Base-by-base conservation (phyloP, 1,284 basidiomycete genomes). In the Leccinum olivaceoglutinosum region DNA sequence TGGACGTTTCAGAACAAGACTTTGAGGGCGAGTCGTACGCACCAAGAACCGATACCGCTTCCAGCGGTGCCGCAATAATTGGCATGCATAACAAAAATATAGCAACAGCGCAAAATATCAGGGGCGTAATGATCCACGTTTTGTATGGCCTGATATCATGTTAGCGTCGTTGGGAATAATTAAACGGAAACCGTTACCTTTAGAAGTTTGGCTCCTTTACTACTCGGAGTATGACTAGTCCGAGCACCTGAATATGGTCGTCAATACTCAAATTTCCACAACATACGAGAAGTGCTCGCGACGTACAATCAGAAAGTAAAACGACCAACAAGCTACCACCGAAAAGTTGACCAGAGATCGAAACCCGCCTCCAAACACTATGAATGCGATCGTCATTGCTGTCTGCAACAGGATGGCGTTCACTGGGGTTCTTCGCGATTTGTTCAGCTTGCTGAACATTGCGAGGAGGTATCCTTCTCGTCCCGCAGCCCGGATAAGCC, bases 31-130 rank as follows among this genome's bases (percentile, higher is more conserved):
- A 25, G 25, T 25, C 25, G 3, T 29, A 78, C 85, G 66, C 68
- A 95, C 94, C 87, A 64, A 96, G 82, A 2, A 94, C 94, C 2
- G 93, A 88, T 4, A 92, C 75, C 0, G 94, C 94, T 75, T 98
- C 92, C 29, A 90, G 76, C 1, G 96, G 97, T 14, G 96, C 95
- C 2, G 94, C 94, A 64, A 97, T 91, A 60, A 97, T 84, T 3
- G 96, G 96, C 93, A 99, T 98, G 69, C 92, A 89, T 5, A 99
- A 79, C 60, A 99, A 80, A 78, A 98, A 98, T 64, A 97, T 78
- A 2, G 95, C 93, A 21, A 96, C 89, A 87, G 85, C 88, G 68
- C 95, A 96, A 76, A 99, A 99, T 5, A 84, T 86, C 36, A 99
- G 80, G 0, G 96, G 96, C 0, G 96, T 98, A 18, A 85, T 82